Base-by-base conservation (phyloP, 2,329 filamentous ascomycete genomes). In the Byssoonygena ceratinophila region DNA sequence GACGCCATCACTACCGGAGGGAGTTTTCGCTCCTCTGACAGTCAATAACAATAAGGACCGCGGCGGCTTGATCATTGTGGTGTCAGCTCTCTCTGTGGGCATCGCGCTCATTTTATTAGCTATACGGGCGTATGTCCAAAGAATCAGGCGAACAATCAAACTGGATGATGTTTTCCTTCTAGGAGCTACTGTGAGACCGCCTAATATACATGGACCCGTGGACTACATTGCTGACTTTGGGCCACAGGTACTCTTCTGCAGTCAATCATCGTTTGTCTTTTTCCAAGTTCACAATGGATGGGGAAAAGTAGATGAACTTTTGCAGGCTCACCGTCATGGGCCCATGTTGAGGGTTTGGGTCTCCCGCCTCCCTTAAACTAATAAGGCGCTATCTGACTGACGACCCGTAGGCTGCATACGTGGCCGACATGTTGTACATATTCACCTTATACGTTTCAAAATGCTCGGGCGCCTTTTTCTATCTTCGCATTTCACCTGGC, bases 371-470 rank as follows among this genome's bases (percentile, higher is more conserved):
- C 48, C n/a, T 40, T 27, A 27, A n/a, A n/a, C 29, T 25, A 16
- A 8, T 6, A 8, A 20, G 12, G 12, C 40, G 4, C 11, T 18
- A 16, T 31, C 11, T 43, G 7, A 27, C 34, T 27, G 27, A 43
- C 20, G n/a, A 25, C 14, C 8, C 37, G 27, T 46, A 71, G 68
- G 60, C 62, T 16, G 61, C 62, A 2, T 74, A 71, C 46, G 60
- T 63, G 9, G 62, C 64, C 54, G 69, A 75, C 44, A 59, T 74
- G 4, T 59, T 75, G 9, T 73, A 68, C 49, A 55, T 74, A 25
- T 22, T 70, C 9, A 61, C 64, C 0, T 52, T 74, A 9, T 71
- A 66, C 46, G 55, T 71, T 4, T 72, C 71, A 3, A 75, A 76
- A 57, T 64, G 63, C 51, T 69, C 69, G 7, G 65, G 69, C 4